Evolutionary conservation across 2,329 filamentous ascomycete species (phyloP).

Genomic region (Epichloe hybrida): DNA sequence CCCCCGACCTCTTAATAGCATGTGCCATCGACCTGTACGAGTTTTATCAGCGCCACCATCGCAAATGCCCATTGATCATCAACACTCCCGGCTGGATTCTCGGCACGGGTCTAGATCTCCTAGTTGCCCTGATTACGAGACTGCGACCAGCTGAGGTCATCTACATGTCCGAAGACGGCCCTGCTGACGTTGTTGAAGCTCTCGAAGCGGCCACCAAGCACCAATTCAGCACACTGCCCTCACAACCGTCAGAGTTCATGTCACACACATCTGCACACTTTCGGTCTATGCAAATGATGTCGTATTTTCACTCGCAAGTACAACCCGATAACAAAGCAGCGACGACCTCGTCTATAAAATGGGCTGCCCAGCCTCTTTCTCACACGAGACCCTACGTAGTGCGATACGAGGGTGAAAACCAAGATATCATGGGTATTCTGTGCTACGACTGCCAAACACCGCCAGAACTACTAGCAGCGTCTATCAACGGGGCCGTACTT

Average conservation of each 20-base stretch:
- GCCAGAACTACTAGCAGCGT: conserved; percentile 43
- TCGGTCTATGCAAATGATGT: conserved; percentile 63
- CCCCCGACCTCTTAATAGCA: conserved; percentile 50
- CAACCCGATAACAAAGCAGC: neutral
- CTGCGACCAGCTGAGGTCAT: conserved; percentile 48
- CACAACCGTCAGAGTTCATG: conserved; percentile 41
- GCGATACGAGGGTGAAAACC: conserved; percentile 34
- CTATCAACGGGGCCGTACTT: conserved; percentile 58
- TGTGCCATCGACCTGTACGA: conserved; percentile 50
- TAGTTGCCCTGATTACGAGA: conserved; percentile 41
- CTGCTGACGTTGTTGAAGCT: conserved; percentile 40
- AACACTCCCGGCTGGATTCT: conserved; percentile 67
- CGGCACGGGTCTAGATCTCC: conserved; percentile 53
- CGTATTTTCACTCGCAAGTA: conserved; percentile 52
- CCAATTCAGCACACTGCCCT: conserved; percentile 40
- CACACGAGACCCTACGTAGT: conserved; percentile 47
- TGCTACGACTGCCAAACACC: conserved; percentile 53
- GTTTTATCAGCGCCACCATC: conserved; percentile 35
- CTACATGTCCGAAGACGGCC: conserved; percentile 54
- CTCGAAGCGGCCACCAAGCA: conserved; percentile 32
- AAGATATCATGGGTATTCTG: conserved; percentile 50
- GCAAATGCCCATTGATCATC: conserved; percentile 46
- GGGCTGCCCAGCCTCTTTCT: conserved; percentile 43
- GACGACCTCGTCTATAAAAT: conserved; percentile 19
- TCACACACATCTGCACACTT: conserved; percentile 51